A percentile compares a stretch with the other conserved stretches of the same genome.
Conservation (phyloP, 2,329 filamentous ascomycete species). For the Thermomyces lanuginosus region DNA sequence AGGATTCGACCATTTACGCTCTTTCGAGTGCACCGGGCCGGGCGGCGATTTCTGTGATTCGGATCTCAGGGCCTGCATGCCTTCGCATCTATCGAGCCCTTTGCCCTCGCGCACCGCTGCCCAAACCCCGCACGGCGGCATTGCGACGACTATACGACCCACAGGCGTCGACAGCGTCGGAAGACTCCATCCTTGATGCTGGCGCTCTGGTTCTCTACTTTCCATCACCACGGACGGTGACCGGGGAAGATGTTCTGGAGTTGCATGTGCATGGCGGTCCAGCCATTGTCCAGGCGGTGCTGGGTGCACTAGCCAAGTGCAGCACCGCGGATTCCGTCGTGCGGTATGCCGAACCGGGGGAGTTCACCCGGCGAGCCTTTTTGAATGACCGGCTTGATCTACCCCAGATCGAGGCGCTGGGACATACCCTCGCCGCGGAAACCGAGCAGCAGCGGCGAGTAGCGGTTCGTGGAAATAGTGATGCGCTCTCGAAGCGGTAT, state of each 20-base stretch:
- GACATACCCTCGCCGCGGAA: conserved; percentile 45
- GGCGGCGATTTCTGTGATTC: conserved; percentile 79
- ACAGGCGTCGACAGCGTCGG: conserved; percentile 17
- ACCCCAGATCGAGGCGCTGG: conserved; percentile 57
- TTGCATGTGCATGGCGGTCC: conserved; percentile 86
- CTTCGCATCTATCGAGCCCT: conserved; percentile 49
- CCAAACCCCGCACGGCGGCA: conserved; percentile 47
- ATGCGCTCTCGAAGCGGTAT: conserved; percentile 56
- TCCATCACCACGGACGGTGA: conserved; percentile 63
- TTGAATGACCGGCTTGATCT: conserved; percentile 72
- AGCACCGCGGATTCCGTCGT: conserved; percentile 27
- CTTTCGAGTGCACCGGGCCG: conserved; percentile 72
- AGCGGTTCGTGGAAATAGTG: conserved; percentile 62
- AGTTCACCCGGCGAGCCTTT: conserved; percentile 89
- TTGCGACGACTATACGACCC: conserved; percentile 60
- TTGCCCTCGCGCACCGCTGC: conserved; percentile 39
- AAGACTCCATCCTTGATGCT: conserved; percentile 47
- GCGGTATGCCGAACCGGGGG: conserved; percentile 83
- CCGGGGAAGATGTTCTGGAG: conserved; percentile 83
- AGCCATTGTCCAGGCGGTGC: conserved; percentile 73
- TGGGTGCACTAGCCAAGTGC: conserved; percentile 52
- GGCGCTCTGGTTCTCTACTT: conserved; percentile 72
- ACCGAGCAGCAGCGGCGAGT: conserved; percentile 87
- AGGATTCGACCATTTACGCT: conserved; percentile 69
- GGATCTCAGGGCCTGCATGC: conserved; percentile 68